Conservation (phyloP, 2,329 filamentous ascomycete species). For the Beauveria rudraprayagi region DNA sequence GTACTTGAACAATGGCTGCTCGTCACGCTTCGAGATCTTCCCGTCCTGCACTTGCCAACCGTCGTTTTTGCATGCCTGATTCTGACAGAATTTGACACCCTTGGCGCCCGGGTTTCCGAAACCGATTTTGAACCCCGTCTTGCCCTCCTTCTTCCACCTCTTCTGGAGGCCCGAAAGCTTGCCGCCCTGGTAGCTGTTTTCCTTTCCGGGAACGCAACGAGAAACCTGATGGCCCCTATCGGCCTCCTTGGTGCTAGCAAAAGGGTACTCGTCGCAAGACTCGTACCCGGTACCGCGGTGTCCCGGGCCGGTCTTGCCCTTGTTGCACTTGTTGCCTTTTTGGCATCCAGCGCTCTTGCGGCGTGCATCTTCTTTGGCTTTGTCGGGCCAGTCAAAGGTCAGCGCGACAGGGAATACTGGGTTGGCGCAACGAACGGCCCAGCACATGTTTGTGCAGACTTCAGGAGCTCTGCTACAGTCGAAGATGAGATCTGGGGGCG, state of each 20-base stretch:
- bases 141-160: slow-evolving; percentile 6
- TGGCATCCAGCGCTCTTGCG: slow-evolving; percentile 9
- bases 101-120: slow-evolving; percentile 15
- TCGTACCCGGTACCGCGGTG: slow-evolving; percentile 10
- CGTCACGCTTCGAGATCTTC: slow-evolving; percentile 7
- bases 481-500: slow-evolving; percentile 17
- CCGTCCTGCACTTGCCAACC: slow-evolving; percentile 16
- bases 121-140: slow-evolving; percentile 9
- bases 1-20: slow-evolving; percentile 14
- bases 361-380: slow-evolving; percentile 3
- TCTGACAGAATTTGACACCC: slow-evolving; percentile 15
- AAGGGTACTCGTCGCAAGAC: slow-evolving; percentile 17
- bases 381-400: slow-evolving; percentile 12
- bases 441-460: slow-evolving; percentile 19
- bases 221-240: slow-evolving; percentile 14
- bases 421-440: slow-evolving; percentile 16
- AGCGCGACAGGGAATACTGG: slow-evolving; percentile 13
- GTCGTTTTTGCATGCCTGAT: slow-evolving; percentile 16
- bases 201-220: slow-evolving; percentile 14
- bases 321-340: slow-evolving; percentile 12
- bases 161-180: slow-evolving; percentile 6
- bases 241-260: slow-evolving; percentile 13
- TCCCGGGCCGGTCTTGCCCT: slow-evolving; percentile 10
- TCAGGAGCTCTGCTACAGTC: slow-evolving; percentile 16
- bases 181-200: slow-evolving; percentile 12